Evolutionary conservation across 2,329 filamentous ascomycete genomes (phyloP), one percentile per base, ranked within the genome.

Genomic region (Alternaria sp.): DNA sequence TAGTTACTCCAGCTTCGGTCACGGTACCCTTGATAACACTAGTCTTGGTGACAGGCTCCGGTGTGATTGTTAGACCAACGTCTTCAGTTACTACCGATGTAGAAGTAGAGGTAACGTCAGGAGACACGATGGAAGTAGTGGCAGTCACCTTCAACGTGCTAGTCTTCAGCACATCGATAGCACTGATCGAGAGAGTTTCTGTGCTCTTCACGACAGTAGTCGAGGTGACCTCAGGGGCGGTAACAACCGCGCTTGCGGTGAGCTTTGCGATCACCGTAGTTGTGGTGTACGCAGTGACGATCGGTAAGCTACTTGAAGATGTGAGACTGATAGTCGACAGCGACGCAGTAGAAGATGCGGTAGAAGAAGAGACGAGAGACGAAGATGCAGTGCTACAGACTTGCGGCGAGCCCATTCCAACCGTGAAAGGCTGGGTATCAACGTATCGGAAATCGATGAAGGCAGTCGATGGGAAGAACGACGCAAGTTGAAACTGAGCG

Each of bases 391-490:
- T 66, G 7, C 60, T 66, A 22, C 65, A 71, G 6, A 71, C 66
- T 8, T 77, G 67, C 16, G 70, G 70, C 8, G 73, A 73, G 16
- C 73, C 74, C 22, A 70, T 70, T 1, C 73, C 75, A 11, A 75
- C 70, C 3, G 63, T 63, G 56, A 82, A 83, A 0, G 81, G 80
- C 54, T 74, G 71, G 1, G 75, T 72, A 54, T 75, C 69, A 16
- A 82, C 69, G 38, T 75, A 73, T 2, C 77, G 76, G 56, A 81
- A 79, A 59, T 83, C 77, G 64, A 83, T 82, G 77, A 80, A 82
- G 7, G 74, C 72, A 2, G 75, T 81, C 2, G 71, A 71, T 2
- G 74, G 63, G 58, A 83, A 82, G 67, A 82, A 82, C 59, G 70
- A 78, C 7, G 72, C 67, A 34, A 82, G 66, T 67, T 82, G 73